Evolutionary conservation across 176 grass and related monocot species (phyloP), one percentile per base, ranked within the genome.

Genomic region (Pontederia crassipes): DNA sequence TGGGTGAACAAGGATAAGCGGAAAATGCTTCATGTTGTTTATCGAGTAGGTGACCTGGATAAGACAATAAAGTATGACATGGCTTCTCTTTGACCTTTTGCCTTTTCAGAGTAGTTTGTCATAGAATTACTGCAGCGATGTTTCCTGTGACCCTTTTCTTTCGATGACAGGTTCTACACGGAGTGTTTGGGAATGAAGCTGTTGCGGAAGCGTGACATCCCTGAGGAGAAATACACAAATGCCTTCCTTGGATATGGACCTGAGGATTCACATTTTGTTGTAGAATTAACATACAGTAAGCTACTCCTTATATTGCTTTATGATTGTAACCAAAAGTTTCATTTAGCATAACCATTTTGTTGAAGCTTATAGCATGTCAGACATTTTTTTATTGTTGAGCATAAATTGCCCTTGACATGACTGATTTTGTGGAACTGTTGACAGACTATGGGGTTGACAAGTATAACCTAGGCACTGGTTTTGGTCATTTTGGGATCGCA

Each of bases 251-350:
- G 92, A 16, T 96, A 88, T 45, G 92, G 92, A 29, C 86, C 92
- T n/a, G 92, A 96, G 82, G 86, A 82, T 40, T 90, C 87, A 1
- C 86, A 96, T 80, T 96, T 96, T 10, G 86, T 90, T 58, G 76
- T 88, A 13, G 92, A 96, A 77, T 82, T 96, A 59, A 90, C 86
- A 68, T 96, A 96, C 59, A 85, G 92, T 96, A 85, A 90, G 86
- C 32, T 67, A 73, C 61, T 32, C 62, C 10, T 8, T 0, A 66
- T 49, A 75, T 71, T 40, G 45, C 24, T 46, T 53, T 57, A 0
- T 2, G 13, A 3, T 63, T 28, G 54, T 12, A 62, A 10, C 52
- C 9, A 8, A n/a, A n/a, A n/a, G n/a, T n/a, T n/a, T n/a, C n/a
- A n/a, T n/a, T n/a, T n/a, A n/a, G n/a, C n/a, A n/a, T n/a, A n/a